Percentiles rank a stretch among this genome's conserved stretches.
Evolutionary conservation across 352 stramenopile genomes (phyloP).

Genomic region (Globisporangium alternatum): DNA sequence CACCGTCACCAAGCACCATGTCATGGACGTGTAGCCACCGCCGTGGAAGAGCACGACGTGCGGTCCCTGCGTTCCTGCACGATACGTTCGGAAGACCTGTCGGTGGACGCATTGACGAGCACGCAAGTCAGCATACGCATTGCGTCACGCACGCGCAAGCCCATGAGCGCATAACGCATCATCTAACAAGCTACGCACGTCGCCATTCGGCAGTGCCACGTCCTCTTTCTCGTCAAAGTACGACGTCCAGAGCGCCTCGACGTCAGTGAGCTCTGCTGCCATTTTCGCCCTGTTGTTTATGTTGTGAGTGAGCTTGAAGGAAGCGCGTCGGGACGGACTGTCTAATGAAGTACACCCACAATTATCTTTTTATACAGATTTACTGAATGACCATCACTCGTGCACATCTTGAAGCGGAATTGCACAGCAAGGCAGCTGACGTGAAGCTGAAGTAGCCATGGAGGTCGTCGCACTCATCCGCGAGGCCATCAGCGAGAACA

Average conservation of each 20-base stretch:
- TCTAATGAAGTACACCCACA: background rate
- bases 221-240: constrained; percentile 80
- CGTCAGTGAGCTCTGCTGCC: background rate
- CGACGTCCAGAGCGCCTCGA: constrained; percentile 36
- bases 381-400: background rate
- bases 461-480: no score
- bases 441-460: no score
- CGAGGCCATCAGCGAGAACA: no score
- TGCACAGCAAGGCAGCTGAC: no score
- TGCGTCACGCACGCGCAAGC: background rate
- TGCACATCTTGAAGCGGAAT: no score
- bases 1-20: constrained; percentile 79
- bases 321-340: background rate
- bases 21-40: constrained; percentile 85
- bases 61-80: constrained; percentile 56
- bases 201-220: constrained; percentile 53
- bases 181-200: constrained; percentile 33
- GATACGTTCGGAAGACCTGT: constrained; percentile 81
- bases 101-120: background rate
- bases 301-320: background rate
- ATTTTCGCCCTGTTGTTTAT: background rate
- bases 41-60: constrained; percentile 84
- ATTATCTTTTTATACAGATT: background rate
- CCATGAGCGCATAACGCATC: background rate
- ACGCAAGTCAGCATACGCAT: background rate